phyloP scores from a whole-genome alignment of 1,284 basidiomycete species.

The Fistulinella staudtii region DNA sequence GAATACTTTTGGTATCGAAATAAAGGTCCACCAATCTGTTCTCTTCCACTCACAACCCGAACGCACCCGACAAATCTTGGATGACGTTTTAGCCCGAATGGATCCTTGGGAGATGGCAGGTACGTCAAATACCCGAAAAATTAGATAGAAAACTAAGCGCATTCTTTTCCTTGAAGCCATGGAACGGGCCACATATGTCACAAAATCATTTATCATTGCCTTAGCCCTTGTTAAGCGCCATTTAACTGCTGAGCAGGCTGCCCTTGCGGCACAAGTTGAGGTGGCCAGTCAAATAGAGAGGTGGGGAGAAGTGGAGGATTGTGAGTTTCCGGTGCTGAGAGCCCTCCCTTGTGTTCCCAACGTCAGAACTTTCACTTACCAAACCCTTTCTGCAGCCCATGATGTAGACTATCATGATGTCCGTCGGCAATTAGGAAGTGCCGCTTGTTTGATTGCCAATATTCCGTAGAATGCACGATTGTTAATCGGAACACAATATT shows the following conservation, averaged over 20 bases:
- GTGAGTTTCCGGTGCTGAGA: slow-evolving; percentile 53
- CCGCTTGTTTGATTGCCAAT: slow-evolving; percentile 49
- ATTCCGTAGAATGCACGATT: slow-evolving; percentile 22
- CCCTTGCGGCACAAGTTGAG: slow-evolving; percentile 86
- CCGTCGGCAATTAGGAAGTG: slow-evolving; percentile 83
- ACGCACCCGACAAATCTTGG: slow-evolving; percentile 62
- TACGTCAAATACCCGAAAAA: slow-evolving; percentile 42
- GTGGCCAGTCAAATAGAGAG: slow-evolving; percentile 92
- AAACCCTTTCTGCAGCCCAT: slow-evolving; percentile 59
- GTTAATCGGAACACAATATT: slow-evolving; percentile 5
- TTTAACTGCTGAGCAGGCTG: slow-evolving; percentile 81
- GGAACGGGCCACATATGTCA: slow-evolving; percentile 86
- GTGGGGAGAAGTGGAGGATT: slow-evolving; percentile 99
- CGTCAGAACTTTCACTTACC: slow-evolving; percentile 12
- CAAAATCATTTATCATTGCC: slow-evolving; percentile 90
- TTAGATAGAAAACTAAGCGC: background rate
- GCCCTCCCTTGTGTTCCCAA: too few species aligned
- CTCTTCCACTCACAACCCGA: slow-evolving; percentile 64
- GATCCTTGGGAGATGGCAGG: slow-evolving; percentile 87
- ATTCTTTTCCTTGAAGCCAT: slow-evolving; percentile 55
- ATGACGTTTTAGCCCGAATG: slow-evolving; percentile 55
- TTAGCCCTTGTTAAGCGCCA: slow-evolving; percentile 79
- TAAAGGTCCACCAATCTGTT: slow-evolving; percentile 68
- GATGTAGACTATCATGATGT: slow-evolving; percentile 97
- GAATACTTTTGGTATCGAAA: slow-evolving; percentile 60